Percentiles rank a stretch among this genome's conserved stretches.
Evolutionary conservation across 768 basidiomycete species (phyloP).

Genomic region (Suillus tomentosus): DNA sequence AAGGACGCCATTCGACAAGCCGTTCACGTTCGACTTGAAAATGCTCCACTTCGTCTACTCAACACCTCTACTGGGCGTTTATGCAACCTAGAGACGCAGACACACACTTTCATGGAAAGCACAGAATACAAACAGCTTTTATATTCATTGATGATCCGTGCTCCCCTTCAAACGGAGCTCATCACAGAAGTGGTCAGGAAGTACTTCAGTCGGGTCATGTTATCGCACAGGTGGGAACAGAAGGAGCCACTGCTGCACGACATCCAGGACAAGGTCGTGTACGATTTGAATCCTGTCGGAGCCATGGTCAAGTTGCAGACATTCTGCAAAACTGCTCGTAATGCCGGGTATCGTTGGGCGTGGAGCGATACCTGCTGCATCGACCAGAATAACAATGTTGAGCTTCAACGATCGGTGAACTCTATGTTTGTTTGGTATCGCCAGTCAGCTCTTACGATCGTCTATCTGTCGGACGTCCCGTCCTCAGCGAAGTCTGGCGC

Average conservation of each 20-base stretch:
- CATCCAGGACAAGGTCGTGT: background rate
- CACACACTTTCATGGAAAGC: background rate
- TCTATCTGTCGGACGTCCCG: background rate
- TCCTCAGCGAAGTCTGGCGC: background rate
- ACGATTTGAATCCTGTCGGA: background rate
- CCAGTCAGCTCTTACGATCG: background rate
- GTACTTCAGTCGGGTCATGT: slow-evolving; percentile 1
- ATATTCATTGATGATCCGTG: background rate
- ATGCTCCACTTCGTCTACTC: slow-evolving; percentile 8
- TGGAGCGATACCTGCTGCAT: slow-evolving; percentile 6
- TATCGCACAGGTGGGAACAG: slow-evolving; percentile 1
- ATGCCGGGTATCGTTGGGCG: background rate
- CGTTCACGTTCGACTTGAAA: background rate
- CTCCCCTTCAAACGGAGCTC: background rate
- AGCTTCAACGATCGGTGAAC: background rate
- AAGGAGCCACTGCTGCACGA: background rate
- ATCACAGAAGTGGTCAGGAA: background rate
- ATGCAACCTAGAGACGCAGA: background rate
- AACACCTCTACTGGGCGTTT: background rate
- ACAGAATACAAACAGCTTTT: slow-evolving; percentile 1
- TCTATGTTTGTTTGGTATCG: background rate
- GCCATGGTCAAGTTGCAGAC: background rate
- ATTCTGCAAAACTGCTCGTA: background rate
- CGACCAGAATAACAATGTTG: background rate
- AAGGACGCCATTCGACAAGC: background rate